Base-by-base conservation (phyloP, 441 rosid genomes). In the Arabidopsis lyrata region DNA sequence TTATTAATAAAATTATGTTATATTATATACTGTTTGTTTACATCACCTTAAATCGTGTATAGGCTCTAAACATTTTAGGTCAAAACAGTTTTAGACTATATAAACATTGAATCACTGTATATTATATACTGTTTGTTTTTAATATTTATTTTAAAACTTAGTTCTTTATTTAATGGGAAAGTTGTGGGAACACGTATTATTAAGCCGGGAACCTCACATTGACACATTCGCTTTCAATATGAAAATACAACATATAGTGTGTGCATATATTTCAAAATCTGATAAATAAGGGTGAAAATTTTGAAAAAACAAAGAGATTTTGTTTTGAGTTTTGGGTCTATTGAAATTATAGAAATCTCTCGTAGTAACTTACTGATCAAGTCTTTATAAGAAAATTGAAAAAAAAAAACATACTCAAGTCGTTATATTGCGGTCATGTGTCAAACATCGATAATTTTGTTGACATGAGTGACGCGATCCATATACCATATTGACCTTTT, bases 401-500 rank as follows among this genome's bases (percentile, higher is more conserved):
- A 22, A 2, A 24, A 24, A 24, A 24, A 24, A 24, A 24, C 27
- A 24, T 24, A 24, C 27, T 24, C 27, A 24, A 24, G 27, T 24
- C 27, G 27, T 24, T 24, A 24, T 24, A 24, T 24, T 24, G 27
- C 27, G 27, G 31, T 4, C 31, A 29, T 3, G 31, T 29, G 31
- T 29, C 31, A 29, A 29, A 29, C 31, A 29, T 29, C 31, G 5
- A 29, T 29, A 29, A 29, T 29, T 29, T 29, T 29, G 31, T 29
- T 29, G 31, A 29, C 31, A 29, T 29, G 31, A 0, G 31, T 29
- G 31, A 29, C 31, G 31, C 22, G 22, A 22, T 22, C 22, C 22
- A 22, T 22, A 22, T 22, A 22, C 22, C 22, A 22, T 22, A 22
- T 22, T 22, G 31, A 29, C 72, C 14, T 76, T 63, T 75, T 42